These are phyloP conservation scores for Houttuynia cordata DNA, from an alignment of 164 flowering plant species.

Conservation along the genomic window DNA sequence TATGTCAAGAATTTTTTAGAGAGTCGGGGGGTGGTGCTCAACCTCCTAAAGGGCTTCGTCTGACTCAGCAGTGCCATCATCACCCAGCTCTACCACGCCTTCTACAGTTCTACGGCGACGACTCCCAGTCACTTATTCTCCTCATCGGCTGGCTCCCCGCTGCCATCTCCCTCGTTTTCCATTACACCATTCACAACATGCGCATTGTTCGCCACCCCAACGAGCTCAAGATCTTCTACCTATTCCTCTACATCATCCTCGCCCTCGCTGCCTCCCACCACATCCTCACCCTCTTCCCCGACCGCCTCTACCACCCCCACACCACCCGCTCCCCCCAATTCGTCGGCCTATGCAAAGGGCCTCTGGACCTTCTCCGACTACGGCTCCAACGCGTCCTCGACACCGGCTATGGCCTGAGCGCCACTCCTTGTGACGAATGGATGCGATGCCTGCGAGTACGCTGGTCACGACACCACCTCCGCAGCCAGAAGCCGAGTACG, in stretches of 20 bases:
- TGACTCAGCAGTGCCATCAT: constrained; percentile 64
- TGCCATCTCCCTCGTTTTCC: constrained; percentile 19
- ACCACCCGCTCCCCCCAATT: too few relatives aligned
- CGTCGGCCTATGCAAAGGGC: too few relatives aligned
- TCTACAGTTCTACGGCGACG: constrained; percentile 27
- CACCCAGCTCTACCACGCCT: constrained; percentile 44
- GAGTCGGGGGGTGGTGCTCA: constrained; percentile 49
- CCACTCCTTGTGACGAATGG: too few relatives aligned
- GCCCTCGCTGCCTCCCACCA: constrained; percentile 27
- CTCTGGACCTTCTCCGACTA: too few relatives aligned
- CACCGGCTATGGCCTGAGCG: too few relatives aligned
- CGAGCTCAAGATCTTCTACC: constrained; percentile 23
- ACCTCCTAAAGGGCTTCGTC: constrained; percentile 47
- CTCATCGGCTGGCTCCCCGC: constrained; percentile 28
- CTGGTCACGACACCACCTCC: too few relatives aligned
- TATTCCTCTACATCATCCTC: constrained; percentile 21
- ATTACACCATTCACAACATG: constrained; percentile 17
- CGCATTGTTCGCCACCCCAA: constrained; percentile 14
- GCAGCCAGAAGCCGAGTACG: too few relatives aligned
- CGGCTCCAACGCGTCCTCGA: too few relatives aligned
- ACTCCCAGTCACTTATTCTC: constrained; percentile 18
- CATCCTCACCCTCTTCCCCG: too few relatives aligned
- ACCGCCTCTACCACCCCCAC: too few relatives aligned
- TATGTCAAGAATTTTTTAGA: constrained; percentile 61
- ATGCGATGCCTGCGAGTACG: too few relatives aligned